phyloP scores from a whole-genome alignment of 805 yeast genomes.

The Lachancea kluyveri region DNA sequence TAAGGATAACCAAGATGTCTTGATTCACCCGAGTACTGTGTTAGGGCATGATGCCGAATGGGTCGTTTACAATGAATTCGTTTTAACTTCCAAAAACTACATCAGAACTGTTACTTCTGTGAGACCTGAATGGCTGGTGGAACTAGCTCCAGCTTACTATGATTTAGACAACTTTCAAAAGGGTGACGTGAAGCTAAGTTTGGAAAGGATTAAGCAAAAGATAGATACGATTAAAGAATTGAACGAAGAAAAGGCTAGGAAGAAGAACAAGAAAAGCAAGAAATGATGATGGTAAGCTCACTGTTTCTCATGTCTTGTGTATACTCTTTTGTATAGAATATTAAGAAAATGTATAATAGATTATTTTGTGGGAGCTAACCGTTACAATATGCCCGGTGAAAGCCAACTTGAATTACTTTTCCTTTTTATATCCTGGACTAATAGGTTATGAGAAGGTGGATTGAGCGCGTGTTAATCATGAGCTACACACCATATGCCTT shows the following conservation, averaged over 20 bases:
- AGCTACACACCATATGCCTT: too few species aligned
- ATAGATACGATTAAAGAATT: slow-evolving; percentile 38
- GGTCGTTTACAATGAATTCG: slow-evolving; percentile 94
- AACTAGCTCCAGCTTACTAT: slow-evolving; percentile 64
- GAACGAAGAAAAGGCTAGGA: slow-evolving; percentile 16
- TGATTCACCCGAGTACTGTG: slow-evolving; percentile 90
- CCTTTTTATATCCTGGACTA: too few species aligned
- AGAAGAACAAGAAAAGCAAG: slow-evolving; percentile 18
- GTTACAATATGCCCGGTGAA: too few species aligned
- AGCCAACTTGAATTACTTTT: too few species aligned
- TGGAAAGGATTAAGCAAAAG: slow-evolving; percentile 54
- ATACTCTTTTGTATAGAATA: too few species aligned
- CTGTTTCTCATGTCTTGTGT: too few species aligned
- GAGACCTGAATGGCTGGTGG: slow-evolving; percentile 88
- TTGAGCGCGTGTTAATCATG: too few species aligned
- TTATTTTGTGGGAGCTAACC: too few species aligned
- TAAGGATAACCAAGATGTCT: slow-evolving; percentile 93
- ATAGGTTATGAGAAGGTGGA: too few species aligned
- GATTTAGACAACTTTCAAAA: slow-evolving; percentile 57
- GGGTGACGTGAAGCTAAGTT: slow-evolving; percentile 65
- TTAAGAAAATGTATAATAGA: too few species aligned
- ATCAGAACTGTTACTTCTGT: slow-evolving; percentile 89
- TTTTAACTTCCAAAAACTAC: slow-evolving; percentile 86
- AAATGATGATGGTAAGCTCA: too few species aligned
- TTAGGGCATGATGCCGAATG: slow-evolving; percentile 85